Base-by-base conservation (phyloP, 495 filamentous ascomycete genomes). In the Penicillium coffeae region DNA sequence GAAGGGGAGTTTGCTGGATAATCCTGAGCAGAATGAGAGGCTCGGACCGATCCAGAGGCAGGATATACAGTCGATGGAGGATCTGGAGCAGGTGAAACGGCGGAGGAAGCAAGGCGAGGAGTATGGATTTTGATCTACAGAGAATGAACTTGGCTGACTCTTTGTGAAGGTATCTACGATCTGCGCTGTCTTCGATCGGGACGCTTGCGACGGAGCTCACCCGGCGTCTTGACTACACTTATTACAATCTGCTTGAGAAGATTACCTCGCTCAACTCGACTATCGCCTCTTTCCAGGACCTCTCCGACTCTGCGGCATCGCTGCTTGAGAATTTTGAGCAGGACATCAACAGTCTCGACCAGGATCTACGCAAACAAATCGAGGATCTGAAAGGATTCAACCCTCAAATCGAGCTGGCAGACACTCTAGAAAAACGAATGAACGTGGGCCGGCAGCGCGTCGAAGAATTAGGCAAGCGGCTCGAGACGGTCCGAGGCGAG, bases 161-260 rank as follows among this genome's bases (percentile, higher is more conserved):
- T 21, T 43, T 56, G n/a, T 35, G 21, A 42, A 74, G 70, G 36
- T 70, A 62, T 55, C 55, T 76, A 33, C 64, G 59, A 2, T 65
- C 58, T 27, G 62, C 67, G n/a, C 50, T 73, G 16, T 57, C 64
- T 7, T 62, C 65, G 1, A 66, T 73, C 35, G 68, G 70, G 12
- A 67, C 66, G 0, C 61, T 68, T 19, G 72, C 72, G 20, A 79
- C 68, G 43, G 76, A 77, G 30, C 81, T 82, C 3, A 93, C 84
- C 15, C 78, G 80, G 51, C 80, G 80, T 37, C 77, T 96, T n/a
- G 89, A 95, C 59, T 85, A 87, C 55, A 90, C 86, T 0, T 95
- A 95, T 69, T 90, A 91, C 57, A 83, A 85, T 3, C 75, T 96
- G 4, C 74, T 93, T 13, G 86, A 92, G 59, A 92, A 87, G 49